Conservation (phyloP, 805 yeast species). For the Candida anglica region DNA sequence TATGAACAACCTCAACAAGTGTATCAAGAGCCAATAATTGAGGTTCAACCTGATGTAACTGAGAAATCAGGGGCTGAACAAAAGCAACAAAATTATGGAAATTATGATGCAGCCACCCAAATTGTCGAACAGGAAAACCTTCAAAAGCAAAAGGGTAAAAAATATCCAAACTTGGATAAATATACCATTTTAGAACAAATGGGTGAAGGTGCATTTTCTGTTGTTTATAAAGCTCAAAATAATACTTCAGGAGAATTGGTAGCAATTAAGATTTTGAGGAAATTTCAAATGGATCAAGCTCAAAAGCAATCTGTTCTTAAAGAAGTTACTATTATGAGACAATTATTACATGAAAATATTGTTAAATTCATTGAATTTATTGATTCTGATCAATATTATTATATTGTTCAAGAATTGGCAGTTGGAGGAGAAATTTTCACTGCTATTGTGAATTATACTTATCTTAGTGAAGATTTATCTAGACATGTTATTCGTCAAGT, state of each 20-base stretch:
- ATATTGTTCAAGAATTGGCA: slow-evolving; percentile 69
- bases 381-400: slow-evolving; percentile 58
- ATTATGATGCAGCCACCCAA: slow-evolving; percentile 25
- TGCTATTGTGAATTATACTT: slow-evolving; percentile 63
- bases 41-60: background rate
- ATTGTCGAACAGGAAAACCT: slow-evolving; percentile 33
- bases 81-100: background rate
- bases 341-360: slow-evolving; percentile 59
- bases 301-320: slow-evolving; percentile 70
- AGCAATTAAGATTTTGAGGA: slow-evolving; percentile 62
- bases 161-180: slow-evolving; percentile 35
- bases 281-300: slow-evolving; percentile 58
- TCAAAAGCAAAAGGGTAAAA: slow-evolving; percentile 15
- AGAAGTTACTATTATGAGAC: slow-evolving; percentile 75
- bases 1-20: slow-evolving; percentile 1
- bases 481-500: slow-evolving; percentile 64
- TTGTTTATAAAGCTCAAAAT: slow-evolving; percentile 61
- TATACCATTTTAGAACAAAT: slow-evolving; percentile 47
- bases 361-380: slow-evolving; percentile 63
- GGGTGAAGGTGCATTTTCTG: slow-evolving; percentile 83
- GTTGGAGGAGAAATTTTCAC: slow-evolving; percentile 75
- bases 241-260: slow-evolving; percentile 34
- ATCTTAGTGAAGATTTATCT: slow-evolving; percentile 60
- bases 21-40: background rate
- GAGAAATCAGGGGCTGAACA: background rate